Base-by-base conservation (phyloP, 768 basidiomycete species). In the Megacollybia marginata region DNA sequence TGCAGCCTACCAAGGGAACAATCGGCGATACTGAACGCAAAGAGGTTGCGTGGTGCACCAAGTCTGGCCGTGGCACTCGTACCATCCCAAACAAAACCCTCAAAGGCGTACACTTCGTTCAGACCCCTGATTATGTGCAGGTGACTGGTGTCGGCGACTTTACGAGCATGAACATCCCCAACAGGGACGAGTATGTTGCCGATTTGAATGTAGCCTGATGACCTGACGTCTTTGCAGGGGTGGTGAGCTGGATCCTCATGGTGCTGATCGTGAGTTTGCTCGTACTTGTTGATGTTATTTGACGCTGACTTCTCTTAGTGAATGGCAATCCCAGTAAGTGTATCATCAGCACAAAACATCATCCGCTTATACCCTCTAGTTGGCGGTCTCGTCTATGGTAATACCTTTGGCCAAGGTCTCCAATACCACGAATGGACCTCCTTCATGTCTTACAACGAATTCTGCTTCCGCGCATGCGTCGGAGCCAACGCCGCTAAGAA, bases 401-500 rank as follows among this genome's bases (percentile, higher is more conserved):
- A 76, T 57, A 69, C 68, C 9, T 86, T 83, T 59, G 75, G 79
- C 16, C 54, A 56, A 8, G 59, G 51, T 16, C 60, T 60, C 33
- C 69, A 91, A 62, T 76, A 85, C 61, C 83, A 87, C 56, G 85
- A 91, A 61, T 93, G 92, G 91, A 90, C 85, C 42, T 79, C 75
- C 65, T 92, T 91, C 69, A 82, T 91, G 57, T 88, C 87, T 18
- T 76, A 76, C 31, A 61, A 54, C 40, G 62, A 69, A 50, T 86
- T 88, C 66, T 92, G 88, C 68, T 66, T 88, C 60, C 88, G 88
- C 54, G 71, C 82, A 4, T 93, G 91, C 66, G 62, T 70, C 7
- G 82, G 81, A 15, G 64, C 76, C 11, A 76, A 80, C 48, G 75
- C 81, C 1, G 74, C 71, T 5, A 64, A 66, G 20, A 72, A 74